These are phyloP conservation scores for Sporisorium scitamineum DNA, from an alignment of 1,284 basidiomycete species.

Conservation along the genomic window DNA sequence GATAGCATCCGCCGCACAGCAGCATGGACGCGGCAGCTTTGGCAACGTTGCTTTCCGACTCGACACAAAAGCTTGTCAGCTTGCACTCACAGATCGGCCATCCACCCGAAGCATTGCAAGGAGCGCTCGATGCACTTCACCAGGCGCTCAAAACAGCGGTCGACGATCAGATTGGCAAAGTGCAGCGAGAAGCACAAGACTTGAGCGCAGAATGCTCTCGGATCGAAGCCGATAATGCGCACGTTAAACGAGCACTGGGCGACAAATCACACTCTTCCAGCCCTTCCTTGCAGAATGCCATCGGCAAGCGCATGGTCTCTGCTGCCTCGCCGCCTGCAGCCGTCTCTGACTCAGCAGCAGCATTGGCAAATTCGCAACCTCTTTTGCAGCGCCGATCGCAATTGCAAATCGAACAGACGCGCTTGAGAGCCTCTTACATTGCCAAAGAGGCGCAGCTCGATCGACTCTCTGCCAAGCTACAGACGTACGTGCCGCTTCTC, in stretches of 20 bases:
- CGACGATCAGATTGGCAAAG: slow-evolving; percentile 59
- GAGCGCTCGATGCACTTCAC: slow-evolving; percentile 57
- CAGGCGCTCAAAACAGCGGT: slow-evolving; percentile 61
- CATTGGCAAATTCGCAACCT: slow-evolving; percentile 16
- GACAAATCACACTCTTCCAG: slow-evolving; percentile 33
- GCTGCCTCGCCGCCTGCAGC: slow-evolving; percentile 30
- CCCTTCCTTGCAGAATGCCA: slow-evolving; percentile 43
- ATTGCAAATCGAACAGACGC: slow-evolving; percentile 35
- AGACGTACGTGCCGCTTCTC: slow-evolving; percentile 47
- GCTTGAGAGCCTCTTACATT: slow-evolving; percentile 37
- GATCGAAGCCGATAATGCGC: slow-evolving; percentile 34
- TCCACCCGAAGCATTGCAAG: slow-evolving; percentile 55
- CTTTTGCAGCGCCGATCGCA: slow-evolving; percentile 48
- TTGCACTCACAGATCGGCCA: slow-evolving; percentile 62
- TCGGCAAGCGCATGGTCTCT: slow-evolving; percentile 47
- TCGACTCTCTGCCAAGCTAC: slow-evolving; percentile 34
- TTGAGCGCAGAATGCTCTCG: slow-evolving; percentile 46
- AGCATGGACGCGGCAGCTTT: slow-evolving; percentile 62
- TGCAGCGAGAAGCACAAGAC: slow-evolving; percentile 53
- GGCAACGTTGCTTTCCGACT: slow-evolving; percentile 54
- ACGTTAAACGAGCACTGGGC: slow-evolving; percentile 31
- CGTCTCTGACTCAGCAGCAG: slow-evolving; percentile 1
- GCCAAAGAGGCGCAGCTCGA: slow-evolving; percentile 43
- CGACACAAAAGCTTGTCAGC: slow-evolving; percentile 52
- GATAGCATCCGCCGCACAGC: slow-evolving; percentile 3